Base-by-base conservation (phyloP, 2,329 filamentous ascomycete genomes). In the Arthrobotrys megalospora region DNA sequence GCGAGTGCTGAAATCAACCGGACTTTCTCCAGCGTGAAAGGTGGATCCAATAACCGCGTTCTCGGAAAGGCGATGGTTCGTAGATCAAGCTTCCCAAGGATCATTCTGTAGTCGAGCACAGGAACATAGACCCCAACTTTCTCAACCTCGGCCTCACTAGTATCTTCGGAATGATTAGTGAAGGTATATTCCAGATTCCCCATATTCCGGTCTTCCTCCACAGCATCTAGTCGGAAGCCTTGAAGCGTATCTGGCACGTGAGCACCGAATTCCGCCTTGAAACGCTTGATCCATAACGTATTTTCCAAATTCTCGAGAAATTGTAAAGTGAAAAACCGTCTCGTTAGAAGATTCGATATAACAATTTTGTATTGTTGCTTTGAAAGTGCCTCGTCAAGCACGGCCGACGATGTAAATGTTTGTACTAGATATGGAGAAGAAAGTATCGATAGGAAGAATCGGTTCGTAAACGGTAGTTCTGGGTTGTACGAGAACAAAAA, bases 401-500 rank as follows among this genome's bases (percentile, higher is more conserved):
- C 19, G 16, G 43, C 34, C 11, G 60, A 67, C 11, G 32, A 52
- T 21, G 62, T 8, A 6, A 78, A 16, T 0, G 52, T 28, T 11
- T 21, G 41, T 14, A 53, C n/a, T 8, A 78, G 21, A 50, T 72
- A 78, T 1, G 68, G 55, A 24, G 76, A 73, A 6, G 76, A 75
- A 24, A 73, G 69, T 16, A 58, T 64, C 21, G 52, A 45, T 14
- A 73, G 36, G 32, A 79, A 58, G 34, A 67, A 71, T 12, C 41
- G 53, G 21, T 58, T 69, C 5, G 48, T 50, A 10, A 78, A 52
- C 5, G 78, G 67, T 4, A 80, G 32, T 19, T 73, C 48, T 10
- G 68, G 73, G 14, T 80, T 80, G 38, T 69, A 58, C 19, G 73
- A 73, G 4, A 65, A 38, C 24, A 78, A 24, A 55, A 78, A 80